Conservation (phyloP, 768 basidiomycete genomes). For the Lentinula sp. region DNA sequence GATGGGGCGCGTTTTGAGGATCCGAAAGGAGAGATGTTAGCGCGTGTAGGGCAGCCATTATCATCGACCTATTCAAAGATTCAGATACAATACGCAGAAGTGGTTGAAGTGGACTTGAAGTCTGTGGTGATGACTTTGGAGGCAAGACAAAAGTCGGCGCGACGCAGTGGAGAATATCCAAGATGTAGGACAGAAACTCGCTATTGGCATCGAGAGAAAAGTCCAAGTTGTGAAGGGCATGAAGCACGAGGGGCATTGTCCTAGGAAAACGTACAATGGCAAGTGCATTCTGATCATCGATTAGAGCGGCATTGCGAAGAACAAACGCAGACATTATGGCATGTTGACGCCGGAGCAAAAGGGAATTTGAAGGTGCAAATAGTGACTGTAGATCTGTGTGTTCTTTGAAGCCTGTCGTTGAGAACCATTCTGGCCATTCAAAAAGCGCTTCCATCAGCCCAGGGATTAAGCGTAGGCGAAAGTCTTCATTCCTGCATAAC, state of each 20-base stretch:
- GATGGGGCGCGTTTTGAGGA: conserved; percentile 47
- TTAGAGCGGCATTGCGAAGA: conserved; percentile 78
- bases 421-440: conserved; percentile 86
- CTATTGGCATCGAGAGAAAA: conserved; percentile 57
- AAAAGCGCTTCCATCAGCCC: conserved; percentile 81
- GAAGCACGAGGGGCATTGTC: conserved; percentile 61
- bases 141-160: conserved; percentile 36
- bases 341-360: conserved; percentile 55
- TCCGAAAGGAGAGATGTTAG: conserved; percentile 61
- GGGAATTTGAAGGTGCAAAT: conserved; percentile 50
- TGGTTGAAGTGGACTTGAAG: conserved; percentile 47
- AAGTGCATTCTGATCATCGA: conserved; percentile 52
- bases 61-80: conserved; percentile 70
- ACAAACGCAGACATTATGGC: conserved; percentile 85
- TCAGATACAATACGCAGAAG: conserved; percentile 48
- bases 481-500: conserved; percentile 73
- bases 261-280: conserved; percentile 55
- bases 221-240: conserved; percentile 57
- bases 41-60: conserved; percentile 57
- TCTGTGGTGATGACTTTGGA: conserved; percentile 23
- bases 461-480: conserved; percentile 64
- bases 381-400: conserved; percentile 35
- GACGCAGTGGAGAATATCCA: conserved; percentile 68
- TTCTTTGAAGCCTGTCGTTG: conserved; percentile 50
- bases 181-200: conserved; percentile 66